Evolutionary conservation across 306 rosid genomes (phyloP), one percentile per base, ranked within the genome.

Genomic region (Vicia villosa): DNA sequence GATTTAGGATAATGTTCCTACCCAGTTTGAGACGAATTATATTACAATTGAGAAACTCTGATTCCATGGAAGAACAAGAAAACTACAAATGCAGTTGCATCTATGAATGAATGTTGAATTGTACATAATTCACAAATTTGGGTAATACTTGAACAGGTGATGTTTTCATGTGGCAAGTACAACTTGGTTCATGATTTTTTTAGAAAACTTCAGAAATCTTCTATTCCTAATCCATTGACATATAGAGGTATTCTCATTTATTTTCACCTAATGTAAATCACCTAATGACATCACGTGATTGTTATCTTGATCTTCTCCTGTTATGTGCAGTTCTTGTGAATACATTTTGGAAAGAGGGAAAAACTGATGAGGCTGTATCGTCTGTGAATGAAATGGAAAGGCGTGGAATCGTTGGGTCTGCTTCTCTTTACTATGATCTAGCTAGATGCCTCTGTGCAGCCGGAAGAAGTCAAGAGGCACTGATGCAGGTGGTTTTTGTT

Each of bases 401-500:
- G 63, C 94, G 88, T 52, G 98, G 97, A 69, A 77, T 94, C 76
- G 96, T 90, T 49, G 98, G 98, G 41, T 88, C 97, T 80, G 98
- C 98, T 61, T 85, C 93, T 79, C 86, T 94, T 74, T 90, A 94
- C 83, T 90, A 94, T 80, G 98, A 90, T 75, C 89, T 90, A 62
- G 94, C 97, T 77, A 90, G 98, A 51, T 90, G 97, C 78, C 97
- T 94, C 62, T 90, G 98, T 77, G 83, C 88, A 51, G 90, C 89
- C 65, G 98, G 96, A 81, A 87, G 97, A 86, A 85, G 92, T 79
- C 72, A 75, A 30, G 98, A 94, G 74, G 98, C 96, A 69, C 81
- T 90, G 59, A 80, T 58, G 82, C 98, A 86, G 98, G 97, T 94
- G 73, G 15, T 28, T 80, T 58, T 77, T n/a, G 37, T 69, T 68